Base-by-base conservation (phyloP, 352 stramenopile species). In the Globisporangium apiculatum region DNA sequence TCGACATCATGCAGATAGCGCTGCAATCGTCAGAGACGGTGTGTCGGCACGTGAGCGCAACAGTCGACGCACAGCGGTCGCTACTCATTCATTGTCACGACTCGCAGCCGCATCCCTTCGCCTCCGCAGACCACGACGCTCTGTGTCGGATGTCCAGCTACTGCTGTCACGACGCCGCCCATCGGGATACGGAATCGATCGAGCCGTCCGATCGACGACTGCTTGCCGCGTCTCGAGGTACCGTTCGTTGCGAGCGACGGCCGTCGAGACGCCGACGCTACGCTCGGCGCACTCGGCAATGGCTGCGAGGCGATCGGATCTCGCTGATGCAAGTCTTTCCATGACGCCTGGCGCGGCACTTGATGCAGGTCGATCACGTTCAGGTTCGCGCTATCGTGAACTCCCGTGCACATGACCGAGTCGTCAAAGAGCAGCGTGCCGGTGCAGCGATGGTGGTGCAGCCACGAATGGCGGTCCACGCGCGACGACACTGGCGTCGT, bases 311-410 rank as follows among this genome's bases (percentile, higher is more conserved):
- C n/a, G 11, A 10, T 36, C 12, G 18, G 41, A 18, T 58, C 24
- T 35, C 12, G 14, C 46, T 50, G 31, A 43, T 41, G 24, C 10
- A 17, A 9, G 7, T 52, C 49, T 5, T 51, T 43, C 58, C 49
- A 45, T 9, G 51, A 53, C 3, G 41, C 41, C 48, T 51, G 48
- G 1, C 38, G 50, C 5, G 58, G 51, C 24, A 85, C 51, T 48
- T 79, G 76, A 31, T 77, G 52, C 37, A 89, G 55, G 55, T 83
- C 74, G 14, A 89, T 73, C 50, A 86, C 54, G 38, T 73, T 81
- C 12, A 89, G 60, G 50, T 58, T 69, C 9, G 46, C 49, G 5
- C 66, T 64, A 24, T 85, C 74, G 37, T 64, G 61, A 11, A 79
- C 65, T 0, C 79, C 74, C 4, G 65, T 75, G 51, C 79, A 89